Evolutionary conservation across 345 rosid genomes (phyloP).

Genomic region (Bruguiera gymnorhiza): DNA sequence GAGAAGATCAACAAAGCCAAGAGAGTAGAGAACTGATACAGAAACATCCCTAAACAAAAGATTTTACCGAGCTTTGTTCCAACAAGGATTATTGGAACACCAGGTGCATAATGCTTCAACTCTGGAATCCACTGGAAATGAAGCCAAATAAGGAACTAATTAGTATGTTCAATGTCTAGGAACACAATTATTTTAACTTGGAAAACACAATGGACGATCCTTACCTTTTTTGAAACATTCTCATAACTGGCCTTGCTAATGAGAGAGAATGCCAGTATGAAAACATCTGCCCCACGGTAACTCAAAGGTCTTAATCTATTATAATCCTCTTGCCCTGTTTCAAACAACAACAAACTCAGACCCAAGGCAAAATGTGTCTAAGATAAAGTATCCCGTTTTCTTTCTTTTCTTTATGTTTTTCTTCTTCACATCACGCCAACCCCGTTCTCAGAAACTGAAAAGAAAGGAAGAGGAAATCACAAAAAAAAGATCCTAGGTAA

Average conservation of each 20-base stretch:
- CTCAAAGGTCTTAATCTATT: conserved; percentile 36
- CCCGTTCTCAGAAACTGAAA: too few relatives aligned
- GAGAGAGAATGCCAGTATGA: conserved; percentile 35
- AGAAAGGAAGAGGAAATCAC: too few relatives aligned
- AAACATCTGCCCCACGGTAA: conserved; percentile 38
- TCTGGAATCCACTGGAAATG: conserved; percentile 36
- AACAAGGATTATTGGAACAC: conserved; percentile 33
- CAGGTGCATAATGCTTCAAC: conserved; percentile 36
- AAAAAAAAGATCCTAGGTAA: background rate
- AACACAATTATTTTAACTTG: background rate
- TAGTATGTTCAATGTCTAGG: background rate
- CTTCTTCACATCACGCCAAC: too few relatives aligned
- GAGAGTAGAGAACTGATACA: background rate
- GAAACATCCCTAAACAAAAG: background rate
- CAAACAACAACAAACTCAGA: conserved; percentile 3
- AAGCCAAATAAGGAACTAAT: conserved; percentile 5
- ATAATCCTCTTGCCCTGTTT: conserved; percentile 36
- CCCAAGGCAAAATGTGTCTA: background rate
- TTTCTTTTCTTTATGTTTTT: too few relatives aligned
- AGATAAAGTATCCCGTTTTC: background rate
- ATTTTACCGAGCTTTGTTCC: conserved; percentile 33
- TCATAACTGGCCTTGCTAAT: conserved; percentile 38
- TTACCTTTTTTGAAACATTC: conserved; percentile 33
- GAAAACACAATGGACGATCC: background rate
- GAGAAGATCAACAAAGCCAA: background rate